Base-by-base conservation (phyloP, 2,329 filamentous ascomycete genomes). In the Magnaporthiopsis rhizophila region DNA sequence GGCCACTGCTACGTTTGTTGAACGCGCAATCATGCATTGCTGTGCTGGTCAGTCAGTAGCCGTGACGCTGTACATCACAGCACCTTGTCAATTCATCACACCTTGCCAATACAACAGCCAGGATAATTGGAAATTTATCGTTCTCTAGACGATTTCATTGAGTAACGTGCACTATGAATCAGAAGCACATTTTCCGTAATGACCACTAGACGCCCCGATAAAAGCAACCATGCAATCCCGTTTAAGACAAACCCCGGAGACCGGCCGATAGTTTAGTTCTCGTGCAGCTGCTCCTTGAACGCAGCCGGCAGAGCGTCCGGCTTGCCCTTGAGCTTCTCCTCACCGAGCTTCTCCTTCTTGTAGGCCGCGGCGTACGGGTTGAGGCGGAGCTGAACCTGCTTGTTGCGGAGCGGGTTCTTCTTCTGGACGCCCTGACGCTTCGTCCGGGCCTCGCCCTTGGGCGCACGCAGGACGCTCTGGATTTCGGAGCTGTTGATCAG, bases 371-470 rank as follows among this genome's bases (percentile, higher is more conserved):
- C 94, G 83, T 99, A 99, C 69, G 95, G 95, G 89, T 99, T 99
- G 80, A 99, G 90, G 75, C 95, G 90, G 78, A 99, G 90, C 81
- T 97, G 87, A 72, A 99, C 90, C 87, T 98, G 95, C 88, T 92
- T 96, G 90, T 99, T 99, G 83, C 85, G 86, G 73, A 99, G 92
- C 76, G 95, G 95, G 88, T 99, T 99, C 93, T 98, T 98, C 92
- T 99, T 99, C 88, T 97, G 94, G 72, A 97, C 92, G 76, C 86
- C 82, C 72, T 85, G 82, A 77, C 95, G 91, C 88, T 97, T 97
- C 81, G 92, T 96, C 77, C 88, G 82, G 76, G 92, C 87, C 73
- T 89, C 87, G 74, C 95, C 95, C 86, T 93, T 95, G 80, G 93
- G 92, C 68, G 89, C 92, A 74, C 90, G 89, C 76, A 99, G 88